Base-by-base conservation (phyloP, 2,329 filamentous ascomycete genomes). In the Aspergillus japonicus region DNA sequence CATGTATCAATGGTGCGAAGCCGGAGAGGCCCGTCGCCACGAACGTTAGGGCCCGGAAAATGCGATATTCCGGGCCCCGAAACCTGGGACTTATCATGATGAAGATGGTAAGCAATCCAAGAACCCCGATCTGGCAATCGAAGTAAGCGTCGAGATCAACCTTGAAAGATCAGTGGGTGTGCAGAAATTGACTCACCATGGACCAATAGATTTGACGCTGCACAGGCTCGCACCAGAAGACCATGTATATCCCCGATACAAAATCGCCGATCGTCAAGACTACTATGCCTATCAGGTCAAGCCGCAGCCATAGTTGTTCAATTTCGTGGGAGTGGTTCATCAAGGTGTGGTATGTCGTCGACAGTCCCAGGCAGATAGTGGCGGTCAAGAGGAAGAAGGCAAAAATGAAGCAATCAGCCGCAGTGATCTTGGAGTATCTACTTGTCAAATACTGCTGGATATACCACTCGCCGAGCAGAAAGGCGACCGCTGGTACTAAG, bases 311-410 rank as follows among this genome's bases (percentile, higher is more conserved):
- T 23, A 72, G 59, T 39, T 69, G 59, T 47, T 68, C 61, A 16
- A 72, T 53, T 12, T 54, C 35, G 23, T 62, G 48, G 29, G 70
- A 71, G 58, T 75, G 71, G 56, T 70, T 73, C 50, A 66, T 66
- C 29, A 73, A 49, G 23, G 67, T 69, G 57, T 75, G 71, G 53
- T 70, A 57, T 5, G 33, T 57, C 12, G 55, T 24, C 6, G 55
- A 57, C 47, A 57, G 12, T 10, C 47, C 47, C 35, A 57, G n/a
- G 16, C 48, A 47, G 14, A 47, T 47, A 23, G 51, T 47, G 23
- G 55, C 55, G 5, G 55, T 51, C 47, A 57, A 54, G 55, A 69
- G 58, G 26, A 68, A 68, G 33, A 65, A 62, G 5, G 60, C 42
- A 44, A 71, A 65, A 35, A 66, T 59, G 5, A 65, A 50, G 48